These are phyloP conservation scores for Astrocystis sublimbata DNA, from an alignment of 495 filamentous ascomycete genomes.

Conservation along the genomic window DNA sequence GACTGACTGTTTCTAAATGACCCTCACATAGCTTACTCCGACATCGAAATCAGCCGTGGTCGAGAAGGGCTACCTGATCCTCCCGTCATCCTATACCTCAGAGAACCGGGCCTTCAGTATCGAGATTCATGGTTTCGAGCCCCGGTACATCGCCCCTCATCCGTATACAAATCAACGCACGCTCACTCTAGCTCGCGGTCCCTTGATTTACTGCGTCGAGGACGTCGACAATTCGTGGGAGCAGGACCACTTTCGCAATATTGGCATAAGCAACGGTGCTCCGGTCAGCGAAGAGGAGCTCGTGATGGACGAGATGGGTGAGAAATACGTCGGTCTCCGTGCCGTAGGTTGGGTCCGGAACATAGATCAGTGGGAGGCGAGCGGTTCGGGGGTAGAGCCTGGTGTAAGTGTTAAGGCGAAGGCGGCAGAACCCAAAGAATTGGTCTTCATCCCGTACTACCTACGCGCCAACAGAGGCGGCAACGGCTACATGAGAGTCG, in stretches of 20 bases:
- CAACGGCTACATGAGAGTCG: conserved; percentile 54
- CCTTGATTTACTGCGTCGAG: conserved; percentile 60
- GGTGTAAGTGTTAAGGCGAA: conserved; percentile 27
- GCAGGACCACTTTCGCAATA: conserved; percentile 56
- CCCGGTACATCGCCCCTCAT: conserved; percentile 51
- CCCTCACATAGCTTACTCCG: conserved; percentile 27
- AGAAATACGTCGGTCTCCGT: conserved; percentile 37
- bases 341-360: conserved; percentile 30
- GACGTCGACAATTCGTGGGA: conserved; percentile 61
- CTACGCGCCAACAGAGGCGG: conserved; percentile 54
- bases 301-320: conserved; percentile 31
- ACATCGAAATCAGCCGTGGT: conserved; percentile 32
- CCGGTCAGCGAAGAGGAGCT: conserved; percentile 36
- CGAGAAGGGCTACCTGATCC: conserved; percentile 50
- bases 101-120: conserved; percentile 33
- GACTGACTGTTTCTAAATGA: conserved; percentile 14
- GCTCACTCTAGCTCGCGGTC: conserved; percentile 53
- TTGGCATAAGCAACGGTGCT: conserved; percentile 40
- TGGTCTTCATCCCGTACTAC: conserved; percentile 53
- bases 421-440: conserved; percentile 28
- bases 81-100: conserved; percentile 40
- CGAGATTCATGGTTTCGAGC: conserved; percentile 39
- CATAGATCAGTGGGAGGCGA: conserved; percentile 27
- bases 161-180: conserved; percentile 54
- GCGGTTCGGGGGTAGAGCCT: conserved; percentile 26